phyloP scores from a whole-genome alignment of 345 rosid genomes.

The Pistacia atlantica region DNA sequence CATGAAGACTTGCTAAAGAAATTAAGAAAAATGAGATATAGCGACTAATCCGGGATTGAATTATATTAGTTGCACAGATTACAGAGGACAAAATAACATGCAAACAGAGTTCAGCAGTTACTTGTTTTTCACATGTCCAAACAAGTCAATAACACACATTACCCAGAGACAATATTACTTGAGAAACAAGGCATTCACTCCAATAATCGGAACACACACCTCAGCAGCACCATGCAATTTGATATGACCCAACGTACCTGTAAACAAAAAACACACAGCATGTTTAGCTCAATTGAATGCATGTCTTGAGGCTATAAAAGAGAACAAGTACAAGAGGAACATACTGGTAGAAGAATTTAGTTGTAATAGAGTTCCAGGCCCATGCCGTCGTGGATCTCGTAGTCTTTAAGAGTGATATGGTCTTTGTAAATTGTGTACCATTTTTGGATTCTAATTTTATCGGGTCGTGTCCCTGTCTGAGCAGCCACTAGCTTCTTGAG shows the following conservation, averaged over 20 bases:
- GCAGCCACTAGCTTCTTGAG: slow-evolving; percentile 62
- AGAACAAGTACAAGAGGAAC: neutral
- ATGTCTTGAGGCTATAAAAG: too few species aligned
- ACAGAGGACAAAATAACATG: neutral
- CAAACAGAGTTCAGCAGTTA: neutral
- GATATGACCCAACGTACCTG: neutral
- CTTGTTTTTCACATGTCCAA: neutral
- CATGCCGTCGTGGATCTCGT: slow-evolving; percentile 82
- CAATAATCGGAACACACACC: slow-evolving; percentile 8
- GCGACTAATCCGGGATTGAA: neutral
- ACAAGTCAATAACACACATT: neutral
- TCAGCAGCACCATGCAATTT: neutral
- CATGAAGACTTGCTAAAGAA: neutral
- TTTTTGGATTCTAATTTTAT: slow-evolving; percentile 59
- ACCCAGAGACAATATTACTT: neutral
- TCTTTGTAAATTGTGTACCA: slow-evolving; percentile 71
- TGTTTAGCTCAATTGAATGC: neutral
- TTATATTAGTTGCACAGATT: neutral
- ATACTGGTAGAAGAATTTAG: slow-evolving; percentile 17
- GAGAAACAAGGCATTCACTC: slow-evolving; percentile 6
- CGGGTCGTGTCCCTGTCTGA: slow-evolving; percentile 50
- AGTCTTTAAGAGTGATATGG: slow-evolving; percentile 76
- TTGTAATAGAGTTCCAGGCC: slow-evolving; percentile 81
- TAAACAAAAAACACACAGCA: neutral
- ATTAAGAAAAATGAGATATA: neutral